Evolutionary conservation across 179 eudicot genomes (phyloP).

Genomic region (Silene vulgaris): DNA sequence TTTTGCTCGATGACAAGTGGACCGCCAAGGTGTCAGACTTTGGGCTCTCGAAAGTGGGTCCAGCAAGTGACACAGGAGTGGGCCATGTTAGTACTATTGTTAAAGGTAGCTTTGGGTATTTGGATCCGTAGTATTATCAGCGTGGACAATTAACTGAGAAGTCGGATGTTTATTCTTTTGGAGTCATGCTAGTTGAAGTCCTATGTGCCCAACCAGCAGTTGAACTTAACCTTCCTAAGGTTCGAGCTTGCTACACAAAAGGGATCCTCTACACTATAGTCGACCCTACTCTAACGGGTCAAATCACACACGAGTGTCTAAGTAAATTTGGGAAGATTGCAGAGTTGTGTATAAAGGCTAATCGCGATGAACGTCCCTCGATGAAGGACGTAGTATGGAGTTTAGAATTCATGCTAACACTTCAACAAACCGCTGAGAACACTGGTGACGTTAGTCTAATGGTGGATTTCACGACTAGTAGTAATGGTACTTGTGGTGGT

Average conservation of each 20-base stretch:
- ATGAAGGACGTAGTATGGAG: conserved; percentile 39
- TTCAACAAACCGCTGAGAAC: conserved; percentile 20
- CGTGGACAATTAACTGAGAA: conserved; percentile 22
- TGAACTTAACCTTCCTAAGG: conserved; percentile 23
- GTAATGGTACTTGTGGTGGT: background rate
- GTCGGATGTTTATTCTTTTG: conserved; percentile 37
- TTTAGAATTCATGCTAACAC: conserved; percentile 34
- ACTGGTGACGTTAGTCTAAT: background rate
- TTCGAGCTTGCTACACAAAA: conserved; percentile 11
- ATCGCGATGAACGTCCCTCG: conserved; percentile 32
- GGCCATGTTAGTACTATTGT: conserved; percentile 32
- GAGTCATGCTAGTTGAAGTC: conserved; percentile 36
- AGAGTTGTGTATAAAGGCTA: conserved; percentile 24
- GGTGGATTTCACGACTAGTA: background rate
- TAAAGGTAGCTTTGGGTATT: conserved; percentile 29
- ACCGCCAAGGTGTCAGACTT: conserved; percentile 38
- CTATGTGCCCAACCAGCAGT: conserved; percentile 28
- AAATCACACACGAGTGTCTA: conserved; percentile 37
- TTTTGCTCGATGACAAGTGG: conserved; percentile 32
- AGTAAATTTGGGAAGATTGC: conserved; percentile 31
- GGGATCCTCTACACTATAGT: conserved; percentile 27
- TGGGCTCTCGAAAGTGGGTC: conserved; percentile 36
- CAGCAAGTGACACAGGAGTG: conserved; percentile 5
- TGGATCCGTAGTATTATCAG: conserved; percentile 29
- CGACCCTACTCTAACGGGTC: conserved; percentile 28